phyloP scores from a whole-genome alignment of 2,329 filamentous ascomycete genomes.

The Dothistroma septosporum region DNA sequence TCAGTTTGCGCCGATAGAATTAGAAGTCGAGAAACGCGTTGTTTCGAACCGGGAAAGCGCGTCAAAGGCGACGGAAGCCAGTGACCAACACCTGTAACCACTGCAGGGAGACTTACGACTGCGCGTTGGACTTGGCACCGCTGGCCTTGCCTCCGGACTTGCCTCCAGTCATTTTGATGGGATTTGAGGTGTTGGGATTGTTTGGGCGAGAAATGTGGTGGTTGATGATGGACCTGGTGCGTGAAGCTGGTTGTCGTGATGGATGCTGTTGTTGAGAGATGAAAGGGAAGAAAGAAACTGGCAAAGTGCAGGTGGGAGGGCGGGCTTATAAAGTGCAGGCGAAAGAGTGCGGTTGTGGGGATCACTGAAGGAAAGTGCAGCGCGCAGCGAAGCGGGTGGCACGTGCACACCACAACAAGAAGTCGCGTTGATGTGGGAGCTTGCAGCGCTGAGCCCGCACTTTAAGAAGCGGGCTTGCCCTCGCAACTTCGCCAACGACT shows the following conservation, averaged over 20 bases:
- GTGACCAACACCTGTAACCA: conserved; percentile 9
- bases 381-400: not conserved
- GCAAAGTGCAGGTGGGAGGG: conserved; percentile 7
- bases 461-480: conserved; percentile 18
- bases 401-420: conserved; percentile 11
- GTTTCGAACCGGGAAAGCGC: conserved; percentile 39
- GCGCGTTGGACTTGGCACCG: conserved; percentile 91
- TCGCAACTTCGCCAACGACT: conserved; percentile 17
- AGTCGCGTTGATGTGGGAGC: conserved; percentile 10
- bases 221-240: conserved; percentile 16
- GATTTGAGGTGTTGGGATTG: conserved; percentile 38
- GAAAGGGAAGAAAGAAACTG: conserved; percentile 32
- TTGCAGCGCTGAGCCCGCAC: conserved; percentile 13
- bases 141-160: conserved; percentile 99
- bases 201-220: conserved; percentile 28
- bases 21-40: conserved; percentile 27
- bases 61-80: conserved; percentile 33
- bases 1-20: conserved; percentile 39
- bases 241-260: conserved; percentile 28
- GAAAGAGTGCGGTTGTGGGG: conserved; percentile 12
- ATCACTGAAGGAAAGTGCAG: conserved; percentile 10
- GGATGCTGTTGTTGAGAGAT: conserved; percentile 39
- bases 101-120: conserved; percentile 71
- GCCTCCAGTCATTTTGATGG: conserved; percentile 97
- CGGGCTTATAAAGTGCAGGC: conserved; percentile 18